These are phyloP conservation scores for Antitrichia curtipendula DNA, from an alignment of 225 moss, liverwort and hornwort species.

Conservation along the genomic window DNA sequence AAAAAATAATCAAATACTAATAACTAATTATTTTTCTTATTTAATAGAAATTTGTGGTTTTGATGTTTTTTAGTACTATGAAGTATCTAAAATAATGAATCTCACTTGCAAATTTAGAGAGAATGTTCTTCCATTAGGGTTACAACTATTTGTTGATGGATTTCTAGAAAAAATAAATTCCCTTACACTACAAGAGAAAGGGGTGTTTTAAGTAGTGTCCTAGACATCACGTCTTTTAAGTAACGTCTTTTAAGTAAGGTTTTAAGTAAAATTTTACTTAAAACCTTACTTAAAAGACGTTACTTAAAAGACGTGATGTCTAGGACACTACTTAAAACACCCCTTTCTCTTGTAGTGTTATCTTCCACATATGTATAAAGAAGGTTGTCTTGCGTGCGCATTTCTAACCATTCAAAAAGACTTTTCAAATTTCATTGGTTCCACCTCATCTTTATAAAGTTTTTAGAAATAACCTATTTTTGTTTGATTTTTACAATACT, in stretches of 20 bases:
- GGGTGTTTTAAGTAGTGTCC: too few relatives aligned
- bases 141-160: too few relatives aligned
- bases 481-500: not conserved
- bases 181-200: too few relatives aligned
- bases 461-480: not conserved
- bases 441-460: not conserved
- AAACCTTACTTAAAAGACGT: too few relatives aligned
- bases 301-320: too few relatives aligned
- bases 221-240: too few relatives aligned
- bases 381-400: accelerated
- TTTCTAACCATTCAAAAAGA: not conserved
- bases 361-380: too few relatives aligned
- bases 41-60: accelerated
- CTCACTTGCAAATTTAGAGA: not conserved
- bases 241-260: too few relatives aligned
- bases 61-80: not conserved
- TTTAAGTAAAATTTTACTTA: too few relatives aligned
- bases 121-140: not conserved
- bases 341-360: too few relatives aligned
- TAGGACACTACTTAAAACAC: too few relatives aligned
- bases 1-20: not conserved
- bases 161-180: not conserved
- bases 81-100: not conserved
- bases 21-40: too few relatives aligned
- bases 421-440: not conserved